These are phyloP conservation scores for Sugiyamaella mastotermitis DNA, from an alignment of 805 yeast species.

Conservation along the genomic window DNA sequence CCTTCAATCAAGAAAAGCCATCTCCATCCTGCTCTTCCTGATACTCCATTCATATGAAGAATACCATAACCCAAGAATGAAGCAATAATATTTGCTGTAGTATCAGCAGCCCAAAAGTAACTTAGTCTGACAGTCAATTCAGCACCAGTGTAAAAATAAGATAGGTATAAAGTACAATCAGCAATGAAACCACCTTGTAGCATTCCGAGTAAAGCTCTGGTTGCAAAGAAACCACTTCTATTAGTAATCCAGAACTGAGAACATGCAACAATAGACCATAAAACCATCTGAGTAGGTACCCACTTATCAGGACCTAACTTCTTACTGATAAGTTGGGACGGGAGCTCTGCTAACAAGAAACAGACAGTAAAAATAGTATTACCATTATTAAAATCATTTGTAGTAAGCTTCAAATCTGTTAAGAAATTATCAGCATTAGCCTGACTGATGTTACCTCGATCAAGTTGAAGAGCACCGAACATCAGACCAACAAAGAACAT, in stretches of 20 bases:
- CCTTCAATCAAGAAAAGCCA: slow-evolving; percentile 65
- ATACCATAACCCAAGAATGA: slow-evolving; percentile 46
- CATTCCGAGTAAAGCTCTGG: slow-evolving; percentile 45
- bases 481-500: slow-evolving; percentile 56
- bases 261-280: slow-evolving; percentile 56
- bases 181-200: slow-evolving; percentile 64
- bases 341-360: slow-evolving; percentile 58
- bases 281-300: slow-evolving; percentile 52
- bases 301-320: slow-evolving; percentile 58
- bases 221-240: slow-evolving; percentile 39
- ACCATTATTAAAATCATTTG: slow-evolving; percentile 55
- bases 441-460: slow-evolving; percentile 51
- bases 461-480: slow-evolving; percentile 55
- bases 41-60: slow-evolving; percentile 41
- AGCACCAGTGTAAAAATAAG: slow-evolving; percentile 51
- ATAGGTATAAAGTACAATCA: slow-evolving; percentile 52
- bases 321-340: slow-evolving; percentile 61
- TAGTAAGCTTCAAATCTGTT: slow-evolving; percentile 44
- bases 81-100: slow-evolving; percentile 38
- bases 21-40: slow-evolving; percentile 47
- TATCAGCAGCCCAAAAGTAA: slow-evolving; percentile 49
- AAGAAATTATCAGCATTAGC: slow-evolving; percentile 54
- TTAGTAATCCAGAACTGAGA: slow-evolving; percentile 42
- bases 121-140: slow-evolving; percentile 53
- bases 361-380: slow-evolving; percentile 49